These are phyloP conservation scores for Apiotrichum montevideense DNA, from an alignment of 1,284 basidiomycete species.

Conservation along the genomic window DNA sequence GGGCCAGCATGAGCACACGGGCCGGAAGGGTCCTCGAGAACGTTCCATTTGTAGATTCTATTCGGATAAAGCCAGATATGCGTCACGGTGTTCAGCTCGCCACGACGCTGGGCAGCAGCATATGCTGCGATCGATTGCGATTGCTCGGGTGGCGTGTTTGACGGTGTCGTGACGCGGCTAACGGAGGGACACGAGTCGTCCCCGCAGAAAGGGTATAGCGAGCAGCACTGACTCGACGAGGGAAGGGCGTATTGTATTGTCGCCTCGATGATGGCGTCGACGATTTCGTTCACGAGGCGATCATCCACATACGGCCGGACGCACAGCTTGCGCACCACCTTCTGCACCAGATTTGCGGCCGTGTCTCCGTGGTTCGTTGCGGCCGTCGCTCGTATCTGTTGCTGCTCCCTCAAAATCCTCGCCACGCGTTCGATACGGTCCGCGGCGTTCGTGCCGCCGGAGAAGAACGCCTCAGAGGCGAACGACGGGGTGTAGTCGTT, in stretches of 20 bases:
- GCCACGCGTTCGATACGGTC: conserved; percentile 44
- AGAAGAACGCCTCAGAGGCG: conserved; percentile 34
- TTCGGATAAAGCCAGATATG: conserved; percentile 35
- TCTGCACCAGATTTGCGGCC: conserved; percentile 35
- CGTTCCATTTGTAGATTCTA: conserved; percentile 28
- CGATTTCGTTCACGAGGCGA: conserved; percentile 19
- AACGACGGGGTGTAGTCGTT: conserved; percentile 68
- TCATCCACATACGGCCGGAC: conserved; percentile 25
- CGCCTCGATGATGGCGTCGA: conserved; percentile 41
- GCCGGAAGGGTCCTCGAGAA: conserved; percentile 33
- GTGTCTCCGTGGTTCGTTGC: conserved; percentile 32
- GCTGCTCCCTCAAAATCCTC: conserved; percentile 39
- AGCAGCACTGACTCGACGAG: conserved; percentile 24
- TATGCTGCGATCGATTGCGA: conserved; percentile 20
- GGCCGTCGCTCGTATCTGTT: conserved; percentile 14
- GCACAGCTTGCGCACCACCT: conserved; percentile 34
- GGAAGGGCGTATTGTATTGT: conserved; percentile 45
- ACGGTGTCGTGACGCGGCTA: conserved; percentile 3
- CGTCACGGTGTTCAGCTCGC: conserved; percentile 25
- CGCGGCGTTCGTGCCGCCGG: conserved; percentile 17
- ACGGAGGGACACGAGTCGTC: conserved; percentile 33
- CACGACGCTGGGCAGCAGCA: conserved; percentile 24
- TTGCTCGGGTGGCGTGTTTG: conserved; percentile 2
- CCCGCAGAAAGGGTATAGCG: conserved; percentile 39
- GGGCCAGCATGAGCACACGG: conserved; percentile 19